A percentile compares a stretch with the other conserved stretches of the same genome.
phyloP scores from a whole-genome alignment of 2,329 filamentous ascomycete genomes.

The Bipolaris victoriae region DNA sequence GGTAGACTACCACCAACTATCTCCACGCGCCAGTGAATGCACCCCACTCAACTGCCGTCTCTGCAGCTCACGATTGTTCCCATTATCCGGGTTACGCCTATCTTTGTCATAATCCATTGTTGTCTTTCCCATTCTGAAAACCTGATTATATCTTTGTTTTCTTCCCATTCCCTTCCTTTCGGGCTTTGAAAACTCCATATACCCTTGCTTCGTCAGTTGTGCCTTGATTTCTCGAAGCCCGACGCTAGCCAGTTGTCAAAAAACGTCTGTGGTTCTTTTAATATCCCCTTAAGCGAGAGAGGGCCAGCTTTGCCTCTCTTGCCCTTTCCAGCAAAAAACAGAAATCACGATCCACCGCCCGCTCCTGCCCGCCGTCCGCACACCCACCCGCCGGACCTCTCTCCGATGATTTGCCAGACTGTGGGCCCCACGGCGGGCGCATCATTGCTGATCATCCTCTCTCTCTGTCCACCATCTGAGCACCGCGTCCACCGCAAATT shows the following conservation, averaged over 20 bases:
- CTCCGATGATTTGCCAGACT: constrained; percentile 16
- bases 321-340: background rate
- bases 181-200: no score
- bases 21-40: constrained; percentile 3
- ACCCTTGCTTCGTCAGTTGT: background rate
- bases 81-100: no score
- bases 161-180: background rate
- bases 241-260: constrained; percentile 10
- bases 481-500: no score
- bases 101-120: no score
- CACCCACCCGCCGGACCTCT: background rate
- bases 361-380: no score
- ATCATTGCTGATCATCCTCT: constrained; percentile 15
- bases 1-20: background rate
- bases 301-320: no score
- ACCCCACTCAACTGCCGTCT: constrained; percentile 8
- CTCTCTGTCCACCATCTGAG: no score
- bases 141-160: background rate
- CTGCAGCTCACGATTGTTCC: background rate
- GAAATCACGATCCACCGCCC: constrained; percentile 12
- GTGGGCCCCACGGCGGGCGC: constrained; percentile 15
- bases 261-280: constrained; percentile 14
- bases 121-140: background rate
- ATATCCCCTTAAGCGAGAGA: constrained; percentile 14
- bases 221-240: constrained; percentile 4